Evolutionary conservation across 148 eudicot species (phyloP), one percentile per base, ranked within the genome.

Genomic region (Oxyria digyna): DNA sequence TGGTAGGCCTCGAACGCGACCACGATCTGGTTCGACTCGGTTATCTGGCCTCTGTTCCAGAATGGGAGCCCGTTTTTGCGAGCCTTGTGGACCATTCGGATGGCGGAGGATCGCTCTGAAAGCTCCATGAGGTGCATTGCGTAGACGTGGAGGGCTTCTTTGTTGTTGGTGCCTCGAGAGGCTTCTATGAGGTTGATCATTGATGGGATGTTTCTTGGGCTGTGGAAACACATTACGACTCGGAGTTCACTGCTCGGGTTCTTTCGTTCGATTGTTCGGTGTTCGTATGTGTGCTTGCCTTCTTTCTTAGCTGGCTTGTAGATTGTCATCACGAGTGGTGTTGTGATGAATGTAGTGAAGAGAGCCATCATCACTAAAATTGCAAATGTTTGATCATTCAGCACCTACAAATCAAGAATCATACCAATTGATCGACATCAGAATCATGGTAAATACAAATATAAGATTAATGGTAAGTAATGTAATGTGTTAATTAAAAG

Each of bases 121-220:
- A 89, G 88, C 77, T 87, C 96, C 87, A 85, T 81, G 54, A 87
- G 87, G 78, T 89, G 96, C 92, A 89, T 89, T 50, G 96, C 96
- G 32, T 87, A 87, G 6, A 89, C 87, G 11, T 78, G 68, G 8
- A 89, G 81, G 1, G 85, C 87, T 17, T 71, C 79, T 54, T 75
- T 79, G 73, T 78, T 84, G 27, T 80, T 87, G 5, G 81, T 89
- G 45, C 96, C 93, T 4, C 93, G 88, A 46, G 88, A 62, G 15
- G 87, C 88, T 74, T 90, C 96, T 13, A 87, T 81, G 20, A 90
- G 74, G 65, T 90, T 87, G 55, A 90, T 85, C 79, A 90, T 74
- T 0, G 87, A 73, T 0, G 96, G 90, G 55, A 90, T 73, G 77
- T 72, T 82, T 27, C 86, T 64, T 26, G 75, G 41, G 71, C 87